Base-by-base conservation (phyloP, 75 land plant species). In the Chamaecyparis obtusa region DNA sequence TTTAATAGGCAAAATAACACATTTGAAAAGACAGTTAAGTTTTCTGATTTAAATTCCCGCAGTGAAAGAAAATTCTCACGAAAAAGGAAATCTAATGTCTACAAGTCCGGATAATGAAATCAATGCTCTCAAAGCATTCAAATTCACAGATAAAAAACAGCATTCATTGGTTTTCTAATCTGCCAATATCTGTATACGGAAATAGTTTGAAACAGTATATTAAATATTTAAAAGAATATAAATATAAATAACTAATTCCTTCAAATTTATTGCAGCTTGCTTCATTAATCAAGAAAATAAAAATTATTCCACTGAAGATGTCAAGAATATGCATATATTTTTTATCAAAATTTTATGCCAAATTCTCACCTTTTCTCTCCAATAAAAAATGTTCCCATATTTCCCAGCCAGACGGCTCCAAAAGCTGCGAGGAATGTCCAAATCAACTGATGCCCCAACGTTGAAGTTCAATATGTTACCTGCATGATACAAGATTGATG, bases 351-450 rank as follows among this genome's bases (percentile, higher is more conserved):
- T 80, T 15, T 0, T 24, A n/a, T 14, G 46, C 16, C 49, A 41
- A 46, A 55, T 44, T 72, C 86, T 19, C 19, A 96, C 99, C 98
- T 97, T 95, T 87, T 98, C 99, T 90, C 94, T 95, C 99, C 99
- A 98, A 75, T 93, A 98, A 87, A 98, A 98, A 51, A 95, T 89
- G 90, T 98, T 98, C 35, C 99, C 99, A 87, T 98, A 98, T 86
- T 98, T 95, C 84, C 99, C 99, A 48, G 97, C 93, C 55, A 98
- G 71, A n/a, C 99, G 95, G 79, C 92, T 92, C 99, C 99, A 98
- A 64, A 98, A 98, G 87, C 93, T 98, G 37, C 96, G 91, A 89
- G 99, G 99, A 81, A 98, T 86, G 67, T 92, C 95, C 36, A 96
- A 84, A 90, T 98, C 99, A 69, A 98, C 94, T 9, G 92, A 51